These are phyloP conservation scores for Didymella pomorum DNA, from an alignment of 2,329 filamentous ascomycete species.

Conservation along the genomic window DNA sequence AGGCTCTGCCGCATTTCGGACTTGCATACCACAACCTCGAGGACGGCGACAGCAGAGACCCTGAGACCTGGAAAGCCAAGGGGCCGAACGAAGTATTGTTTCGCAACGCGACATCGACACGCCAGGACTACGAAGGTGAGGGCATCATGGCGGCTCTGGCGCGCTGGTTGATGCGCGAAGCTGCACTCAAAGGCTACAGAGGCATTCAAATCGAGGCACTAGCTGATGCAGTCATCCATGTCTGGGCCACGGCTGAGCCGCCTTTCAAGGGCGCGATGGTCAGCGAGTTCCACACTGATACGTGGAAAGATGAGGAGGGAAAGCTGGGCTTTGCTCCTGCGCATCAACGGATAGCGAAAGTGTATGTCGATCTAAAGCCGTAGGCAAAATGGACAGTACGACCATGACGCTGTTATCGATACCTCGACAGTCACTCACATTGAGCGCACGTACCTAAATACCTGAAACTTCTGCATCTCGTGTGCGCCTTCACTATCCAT, in stretches of 20 bases:
- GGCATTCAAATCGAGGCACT: conserved; percentile 50
- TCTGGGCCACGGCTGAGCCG: conserved; percentile 40
- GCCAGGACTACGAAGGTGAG: conserved; percentile 46
- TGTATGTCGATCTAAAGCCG: conserved; percentile 40
- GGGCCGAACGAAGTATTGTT: conserved; percentile 43
- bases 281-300: conserved; percentile 34
- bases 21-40: conserved; percentile 33
- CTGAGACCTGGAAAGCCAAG: conserved; percentile 39
- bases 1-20: conserved; percentile 35
- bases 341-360: conserved; percentile 35
- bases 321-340: conserved; percentile 34
- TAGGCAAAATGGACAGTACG: neutral
- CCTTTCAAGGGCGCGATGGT: conserved; percentile 36
- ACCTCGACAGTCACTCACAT: neutral
- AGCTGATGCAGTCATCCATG: conserved; percentile 40
- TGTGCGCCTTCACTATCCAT: neutral
- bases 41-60: conserved; percentile 33
- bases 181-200: conserved; percentile 41
- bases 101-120: conserved; percentile 50
- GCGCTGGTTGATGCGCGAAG: conserved; percentile 51
- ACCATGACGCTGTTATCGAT: neutral
- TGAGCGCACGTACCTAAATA: neutral
- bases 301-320: conserved; percentile 35
- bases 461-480: neutral
- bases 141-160: conserved; percentile 47